Base-by-base conservation (phyloP, 2,329 filamentous ascomycete species). In the Hypoxylon sp. region DNA sequence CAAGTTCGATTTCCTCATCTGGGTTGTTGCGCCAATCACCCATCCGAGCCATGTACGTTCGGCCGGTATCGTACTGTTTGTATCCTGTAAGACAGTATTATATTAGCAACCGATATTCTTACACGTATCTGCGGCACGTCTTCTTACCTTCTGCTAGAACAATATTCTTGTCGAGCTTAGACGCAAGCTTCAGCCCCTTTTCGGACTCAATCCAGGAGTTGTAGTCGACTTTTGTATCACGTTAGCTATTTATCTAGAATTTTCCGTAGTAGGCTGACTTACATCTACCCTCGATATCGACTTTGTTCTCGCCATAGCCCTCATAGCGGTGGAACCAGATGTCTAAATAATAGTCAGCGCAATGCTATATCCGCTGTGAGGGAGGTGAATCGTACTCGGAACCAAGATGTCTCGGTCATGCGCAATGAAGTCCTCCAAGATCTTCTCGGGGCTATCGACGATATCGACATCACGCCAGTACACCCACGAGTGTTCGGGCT, bases 391-490 rank as follows among this genome's bases (percentile, higher is more conserved):
- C 91, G 71, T 88, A 97, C 93, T 99, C 0, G 95, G 95, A 67
- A 98, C 94, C 55, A 99, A 79, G 57, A 99, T 85, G 74, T 99
- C 95, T 71, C 88, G 88, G 74, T 99, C 91, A 71, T 98, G 95
- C 17, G 91, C 91, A 69, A 96, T 90, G 67, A 99, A 96, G 70
- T 99, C 95, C 78, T 99, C 93, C 27, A 99, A 81, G 60, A 99
- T 96, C 71, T 85, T 88, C 63, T 84, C 83, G 1, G 94, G 92
- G 73, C 90, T 96, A 72, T 99, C 93, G 42, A 91, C 87, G 68
- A 99, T 97, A 75, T 99, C 95, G 46, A 97, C 93, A 74, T 99
- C 95, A 58, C 95, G 87, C 95, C 95, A 99, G 75, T 97, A 98
- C 7, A 98, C 93, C 95, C 95, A 99, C 7, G 92, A 94, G 73